A percentile compares a stretch with the other conserved stretches of the same genome.
Evolutionary conservation across 2,329 filamentous ascomycete genomes (phyloP).

Genomic region (Fonsecaea multimorphosa): DNA sequence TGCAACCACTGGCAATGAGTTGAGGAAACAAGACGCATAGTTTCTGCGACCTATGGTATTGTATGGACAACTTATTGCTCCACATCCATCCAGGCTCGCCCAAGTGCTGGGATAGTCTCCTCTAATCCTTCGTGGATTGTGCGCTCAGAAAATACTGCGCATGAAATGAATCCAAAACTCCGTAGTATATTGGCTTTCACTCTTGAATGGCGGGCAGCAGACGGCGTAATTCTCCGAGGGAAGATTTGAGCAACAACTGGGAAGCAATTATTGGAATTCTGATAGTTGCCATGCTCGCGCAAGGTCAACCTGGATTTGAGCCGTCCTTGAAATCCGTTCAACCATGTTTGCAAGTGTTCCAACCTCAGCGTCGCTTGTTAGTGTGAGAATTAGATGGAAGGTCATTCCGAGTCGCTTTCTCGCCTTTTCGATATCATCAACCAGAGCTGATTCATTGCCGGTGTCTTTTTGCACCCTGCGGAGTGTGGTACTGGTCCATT

Average conservation of each 20-base stretch:
- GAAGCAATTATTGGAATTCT: slow-evolving; percentile 12
- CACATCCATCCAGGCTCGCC: slow-evolving; percentile 1
- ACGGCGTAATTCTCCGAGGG: slow-evolving; percentile 14
- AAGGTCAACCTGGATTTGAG: slow-evolving; percentile 23
- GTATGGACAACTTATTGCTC: slow-evolving; percentile 2
- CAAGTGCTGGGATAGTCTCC: not conserved
- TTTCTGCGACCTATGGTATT: slow-evolving; percentile 5
- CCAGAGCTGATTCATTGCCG: not conserved
- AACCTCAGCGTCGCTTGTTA: not conserved
- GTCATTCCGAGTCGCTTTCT: slow-evolving; percentile 15
- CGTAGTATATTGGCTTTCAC: not conserved
- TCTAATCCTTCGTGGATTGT: not conserved
- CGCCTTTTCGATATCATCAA: not conserved
- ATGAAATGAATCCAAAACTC: slow-evolving; percentile 18
- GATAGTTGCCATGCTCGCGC: slow-evolving; percentile 5
- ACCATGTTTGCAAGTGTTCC: not conserved
- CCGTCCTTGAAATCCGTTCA: slow-evolving; percentile 15
- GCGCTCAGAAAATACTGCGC: not conserved
- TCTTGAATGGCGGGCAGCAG: not conserved
- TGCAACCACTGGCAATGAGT: slow-evolving; percentile 44
- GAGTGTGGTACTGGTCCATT: not conserved
- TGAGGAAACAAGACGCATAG: slow-evolving; percentile 10
- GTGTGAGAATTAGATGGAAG: not conserved
- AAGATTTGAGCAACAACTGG: slow-evolving; percentile 27
- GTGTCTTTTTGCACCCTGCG: not conserved